Conservation (phyloP, 768 basidiomycete genomes). For the Suillus bovinus region DNA sequence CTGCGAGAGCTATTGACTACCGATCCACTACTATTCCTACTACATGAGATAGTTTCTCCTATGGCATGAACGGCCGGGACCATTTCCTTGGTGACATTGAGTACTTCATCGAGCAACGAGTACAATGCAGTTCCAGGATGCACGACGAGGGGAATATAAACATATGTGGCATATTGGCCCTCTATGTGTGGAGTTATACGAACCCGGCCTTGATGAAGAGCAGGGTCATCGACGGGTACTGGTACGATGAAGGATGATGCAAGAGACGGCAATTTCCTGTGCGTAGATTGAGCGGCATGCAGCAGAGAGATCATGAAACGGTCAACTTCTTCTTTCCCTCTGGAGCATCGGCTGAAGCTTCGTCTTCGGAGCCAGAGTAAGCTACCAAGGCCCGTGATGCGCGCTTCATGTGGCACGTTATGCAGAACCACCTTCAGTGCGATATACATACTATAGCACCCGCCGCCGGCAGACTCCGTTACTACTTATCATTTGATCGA, state of each 20-base stretch:
- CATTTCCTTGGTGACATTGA: slow-evolving; percentile 41
- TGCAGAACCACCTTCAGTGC: not conserved
- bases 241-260: slow-evolving; percentile 47
- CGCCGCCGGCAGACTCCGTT: not conserved
- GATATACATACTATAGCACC: not conserved
- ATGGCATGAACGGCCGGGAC: slow-evolving; percentile 52
- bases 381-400: slow-evolving; percentile 38
- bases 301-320: not conserved
- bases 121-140: slow-evolving; percentile 44
- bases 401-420: slow-evolving; percentile 24
- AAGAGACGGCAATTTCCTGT: slow-evolving; percentile 65
- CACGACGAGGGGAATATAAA: slow-evolving; percentile 67
- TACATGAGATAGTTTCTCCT: slow-evolving; percentile 23
- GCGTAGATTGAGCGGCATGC: slow-evolving; percentile 7
- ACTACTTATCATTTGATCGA: not conserved
- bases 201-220: slow-evolving; percentile 80
- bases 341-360: slow-evolving; percentile 18
- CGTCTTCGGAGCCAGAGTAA: slow-evolving; percentile 53
- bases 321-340: slow-evolving; percentile 45
- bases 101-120: slow-evolving; percentile 45
- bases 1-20: slow-evolving; percentile 13
- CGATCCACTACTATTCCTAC: slow-evolving; percentile 9
- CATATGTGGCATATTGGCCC: slow-evolving; percentile 81
- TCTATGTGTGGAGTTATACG: slow-evolving; percentile 79
- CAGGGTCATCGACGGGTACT: slow-evolving; percentile 68